A percentile compares a stretch with the other conserved stretches of the same genome.
Evolutionary conservation across 2,329 filamentous ascomycete genomes (phyloP).

Genomic region (Xylaria sp.): DNA sequence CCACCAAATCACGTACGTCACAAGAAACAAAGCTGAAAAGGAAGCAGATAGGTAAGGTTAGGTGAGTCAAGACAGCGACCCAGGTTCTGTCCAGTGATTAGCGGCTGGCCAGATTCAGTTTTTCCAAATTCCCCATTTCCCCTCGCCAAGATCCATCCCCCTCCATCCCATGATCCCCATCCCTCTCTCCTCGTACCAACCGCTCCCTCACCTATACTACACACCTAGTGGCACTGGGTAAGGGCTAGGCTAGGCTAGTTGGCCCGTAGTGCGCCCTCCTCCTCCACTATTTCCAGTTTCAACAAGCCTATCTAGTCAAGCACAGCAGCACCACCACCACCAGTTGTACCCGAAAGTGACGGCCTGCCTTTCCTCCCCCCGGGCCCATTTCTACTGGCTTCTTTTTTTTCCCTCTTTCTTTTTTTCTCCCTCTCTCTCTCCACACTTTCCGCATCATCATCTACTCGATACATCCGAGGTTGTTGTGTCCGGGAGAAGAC

Average conservation of each 20-base stretch:
- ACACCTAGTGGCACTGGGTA: slow-evolving; percentile 31
- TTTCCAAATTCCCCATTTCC: slow-evolving; percentile 16
- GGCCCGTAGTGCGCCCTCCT: slow-evolving; percentile 36
- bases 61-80: not conserved
- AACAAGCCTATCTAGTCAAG: slow-evolving; percentile 15
- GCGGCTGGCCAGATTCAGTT: slow-evolving; percentile 20
- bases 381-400: slow-evolving; percentile 38
- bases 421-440: slow-evolving; percentile 33
- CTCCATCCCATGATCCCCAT: slow-evolving; percentile 32
- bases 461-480: slow-evolving; percentile 42
- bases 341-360: slow-evolving; percentile 32
- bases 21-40: slow-evolving; percentile 25
- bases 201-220: slow-evolving; percentile 24
- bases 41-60: slow-evolving; percentile 1
- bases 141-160: slow-evolving; percentile 32
- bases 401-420: slow-evolving; percentile 35
- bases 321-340: slow-evolving; percentile 3
- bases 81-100: not conserved
- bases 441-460: slow-evolving; percentile 41
- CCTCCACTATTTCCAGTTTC: slow-evolving; percentile 39
- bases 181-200: slow-evolving; percentile 18
- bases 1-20: slow-evolving; percentile 25
- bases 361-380: slow-evolving; percentile 23
- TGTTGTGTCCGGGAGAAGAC: slow-evolving; percentile 48
- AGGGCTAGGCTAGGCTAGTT: slow-evolving; percentile 38